Evolutionary conservation across 495 filamentous ascomycete genomes (phyloP).

Genomic region (Penicillium mononematosum): DNA sequence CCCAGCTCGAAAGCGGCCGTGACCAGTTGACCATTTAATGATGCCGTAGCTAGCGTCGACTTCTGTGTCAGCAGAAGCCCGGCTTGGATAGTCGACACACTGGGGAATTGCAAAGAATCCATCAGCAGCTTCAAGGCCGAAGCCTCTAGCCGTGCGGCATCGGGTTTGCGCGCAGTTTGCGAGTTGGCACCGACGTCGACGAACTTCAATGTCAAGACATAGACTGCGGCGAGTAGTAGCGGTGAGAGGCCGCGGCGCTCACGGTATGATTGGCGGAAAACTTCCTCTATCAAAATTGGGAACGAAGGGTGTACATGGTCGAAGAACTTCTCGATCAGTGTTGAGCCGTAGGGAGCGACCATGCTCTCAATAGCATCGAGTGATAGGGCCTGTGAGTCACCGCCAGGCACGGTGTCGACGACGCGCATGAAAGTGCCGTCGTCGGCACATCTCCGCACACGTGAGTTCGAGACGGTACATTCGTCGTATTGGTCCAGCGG

Average conservation of each 20-base stretch:
- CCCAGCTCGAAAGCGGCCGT: conserved; percentile 57
- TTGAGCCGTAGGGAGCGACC: conserved; percentile 77
- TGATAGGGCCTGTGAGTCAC: conserved; percentile 55
- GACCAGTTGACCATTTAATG: conserved; percentile 74
- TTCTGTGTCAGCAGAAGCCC: conserved; percentile 86
- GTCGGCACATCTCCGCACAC: conserved; percentile 74
- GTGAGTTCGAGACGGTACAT: conserved; percentile 38
- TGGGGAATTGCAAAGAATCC: conserved; percentile 77
- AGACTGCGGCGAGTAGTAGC: conserved; percentile 82
- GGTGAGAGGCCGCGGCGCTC: conserved; percentile 78
- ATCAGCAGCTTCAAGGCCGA: conserved; percentile 69
- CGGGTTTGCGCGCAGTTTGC: conserved; percentile 62
- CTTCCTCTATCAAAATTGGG: conserved; percentile 82
- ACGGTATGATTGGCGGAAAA: conserved; percentile 83
- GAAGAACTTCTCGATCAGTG: conserved; percentile 84
- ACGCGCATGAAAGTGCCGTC: conserved; percentile 77
- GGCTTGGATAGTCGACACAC: conserved; percentile 90
- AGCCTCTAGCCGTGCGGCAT: conserved; percentile 73
- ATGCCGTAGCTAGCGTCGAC: conserved; percentile 81
- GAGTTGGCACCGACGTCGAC: conserved; percentile 73
- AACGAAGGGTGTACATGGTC: conserved; percentile 84
- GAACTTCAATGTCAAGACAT: conserved; percentile 87
- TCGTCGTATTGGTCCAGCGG: conserved; percentile 45
- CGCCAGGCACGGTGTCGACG: conserved; percentile 35
- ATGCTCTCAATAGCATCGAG: conserved; percentile 78